Base-by-base conservation (phyloP, 2,329 filamentous ascomycete species). In the Pyrenochaeta sp. region DNA sequence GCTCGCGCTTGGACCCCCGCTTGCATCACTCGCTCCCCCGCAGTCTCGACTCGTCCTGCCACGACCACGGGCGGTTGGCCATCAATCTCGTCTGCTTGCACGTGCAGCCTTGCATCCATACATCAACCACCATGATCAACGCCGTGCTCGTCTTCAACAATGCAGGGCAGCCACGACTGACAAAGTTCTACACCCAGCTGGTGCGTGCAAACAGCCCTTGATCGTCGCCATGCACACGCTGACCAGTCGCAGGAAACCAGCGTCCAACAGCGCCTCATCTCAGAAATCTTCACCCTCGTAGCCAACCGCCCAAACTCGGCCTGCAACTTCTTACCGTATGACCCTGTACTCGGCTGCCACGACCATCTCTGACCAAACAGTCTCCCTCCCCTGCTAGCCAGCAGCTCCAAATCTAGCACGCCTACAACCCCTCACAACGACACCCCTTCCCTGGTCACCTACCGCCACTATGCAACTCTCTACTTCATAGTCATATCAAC, bases 401-500 rank as follows among this genome's bases (percentile, higher is more conserved):
- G 72, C 53, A 73, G 75, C 52, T 74, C 74, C 59, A 71, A 71
- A 44, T 71, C 72, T 36, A 68, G 72, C 31, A 69, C 71, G 6
- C 60, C 72, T 22, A 69, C 63, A 49, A 82, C 86, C 26, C 86
- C 84, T 43, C 83, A 88, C 74, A 92, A 90, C 68, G 94, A 97
- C 74, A 88, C 91, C 8, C 94, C 94, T 7, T 94, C 91, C 5
- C 88, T 97, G 48, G 91, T 99, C 31, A 97, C 94, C 7, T 99
- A 99, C 80, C 90, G 94, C 45, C 90, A 96, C 80, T 99, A 97
- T 69, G 94, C 94, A 7, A 99, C 94, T 0, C 87, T 99, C 50
- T 97, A 95, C 76, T 99, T 99, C 77, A 99, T 99, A 73, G 80
- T 99, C 69, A 99, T 99, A 65, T 94, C 88, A 23, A 99, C 95